phyloP scores from a whole-genome alignment of 129 eudicot genomes.

The Escallonia herrerae region DNA sequence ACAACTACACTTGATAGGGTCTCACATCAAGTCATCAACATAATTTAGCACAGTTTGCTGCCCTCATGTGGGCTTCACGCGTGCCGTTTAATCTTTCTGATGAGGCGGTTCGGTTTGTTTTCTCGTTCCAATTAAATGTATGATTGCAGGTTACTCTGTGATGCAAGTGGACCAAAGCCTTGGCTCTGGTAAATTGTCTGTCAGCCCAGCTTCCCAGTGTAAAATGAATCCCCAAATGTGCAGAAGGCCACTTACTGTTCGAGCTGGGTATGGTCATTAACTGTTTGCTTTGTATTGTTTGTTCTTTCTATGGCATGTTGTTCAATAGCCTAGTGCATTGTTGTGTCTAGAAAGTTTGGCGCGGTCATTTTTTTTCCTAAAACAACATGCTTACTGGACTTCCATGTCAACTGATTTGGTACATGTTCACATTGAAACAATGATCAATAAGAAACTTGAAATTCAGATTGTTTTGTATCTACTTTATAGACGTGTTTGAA shows the following conservation, averaged over 20 bases:
- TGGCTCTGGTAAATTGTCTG: neutral
- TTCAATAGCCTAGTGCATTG: neutral
- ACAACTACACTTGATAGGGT: too few relatives aligned
- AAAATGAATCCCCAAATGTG: conserved; percentile 4
- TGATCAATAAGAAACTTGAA: neutral
- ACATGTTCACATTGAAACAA: neutral
- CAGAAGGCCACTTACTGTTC: conserved; percentile 2
- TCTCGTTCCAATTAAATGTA: neutral
- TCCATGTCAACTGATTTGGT: too few relatives aligned
- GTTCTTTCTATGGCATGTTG: neutral
- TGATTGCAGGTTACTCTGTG: conserved; percentile 3
- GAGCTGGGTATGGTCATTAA: conserved; percentile 8
- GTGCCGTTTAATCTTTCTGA: too few relatives aligned
- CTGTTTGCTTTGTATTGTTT: neutral
- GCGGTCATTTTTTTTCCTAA: too few relatives aligned
- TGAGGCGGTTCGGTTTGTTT: too few relatives aligned
- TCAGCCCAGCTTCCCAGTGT: neutral
- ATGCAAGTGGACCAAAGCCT: conserved; percentile 1
- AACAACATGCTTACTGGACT: too few relatives aligned
- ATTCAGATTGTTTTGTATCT: too few relatives aligned
- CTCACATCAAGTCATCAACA: too few relatives aligned
- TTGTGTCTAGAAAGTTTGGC: too few relatives aligned
- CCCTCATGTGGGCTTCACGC: too few relatives aligned
- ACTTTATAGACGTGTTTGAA: too few relatives aligned
- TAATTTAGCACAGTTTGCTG: too few relatives aligned